Conservation (phyloP, 2,329 filamentous ascomycete genomes). For the Sporothrix brasiliensis region DNA sequence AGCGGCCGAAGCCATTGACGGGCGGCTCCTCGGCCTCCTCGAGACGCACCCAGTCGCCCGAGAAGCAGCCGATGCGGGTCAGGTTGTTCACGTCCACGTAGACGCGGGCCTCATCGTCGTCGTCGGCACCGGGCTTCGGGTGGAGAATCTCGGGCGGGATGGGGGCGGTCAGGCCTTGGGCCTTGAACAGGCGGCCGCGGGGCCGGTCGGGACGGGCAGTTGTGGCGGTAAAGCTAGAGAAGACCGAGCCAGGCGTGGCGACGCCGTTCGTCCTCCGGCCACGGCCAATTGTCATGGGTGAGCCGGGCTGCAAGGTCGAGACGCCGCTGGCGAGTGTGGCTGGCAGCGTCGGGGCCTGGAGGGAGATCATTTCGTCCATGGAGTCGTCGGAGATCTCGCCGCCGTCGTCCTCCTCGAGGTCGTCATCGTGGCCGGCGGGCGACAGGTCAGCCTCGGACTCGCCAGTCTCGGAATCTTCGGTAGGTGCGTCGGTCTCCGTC, state of each 20-base stretch:
- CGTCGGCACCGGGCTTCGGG: slow-evolving; percentile 72
- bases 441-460: slow-evolving; percentile 59
- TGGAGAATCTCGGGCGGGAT: slow-evolving; percentile 81
- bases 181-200: slow-evolving; percentile 79
- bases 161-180: slow-evolving; percentile 70
- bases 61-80: slow-evolving; percentile 92
- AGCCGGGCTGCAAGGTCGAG: slow-evolving; percentile 78
- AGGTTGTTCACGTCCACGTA: slow-evolving; percentile 88
- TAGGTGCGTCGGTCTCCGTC: slow-evolving; percentile 60
- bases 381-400: slow-evolving; percentile 85
- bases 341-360: slow-evolving; percentile 76
- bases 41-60: slow-evolving; percentile 91
- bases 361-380: slow-evolving; percentile 88
- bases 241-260: slow-evolving; percentile 82
- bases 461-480: slow-evolving; percentile 45
- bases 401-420: slow-evolving; percentile 75
- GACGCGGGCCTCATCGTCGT: slow-evolving; percentile 86
- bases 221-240: slow-evolving; percentile 82
- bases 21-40: slow-evolving; percentile 76
- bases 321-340: slow-evolving; percentile 77
- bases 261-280: slow-evolving; percentile 70
- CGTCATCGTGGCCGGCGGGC: slow-evolving; percentile 71
- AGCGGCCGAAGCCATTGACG: slow-evolving; percentile 65
- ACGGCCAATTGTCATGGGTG: slow-evolving; percentile 72
- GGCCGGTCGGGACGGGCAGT: slow-evolving; percentile 75